Evolutionary conservation across 1,284 basidiomycete genomes (phyloP).

Genomic region (Sporisorium scitamineum): DNA sequence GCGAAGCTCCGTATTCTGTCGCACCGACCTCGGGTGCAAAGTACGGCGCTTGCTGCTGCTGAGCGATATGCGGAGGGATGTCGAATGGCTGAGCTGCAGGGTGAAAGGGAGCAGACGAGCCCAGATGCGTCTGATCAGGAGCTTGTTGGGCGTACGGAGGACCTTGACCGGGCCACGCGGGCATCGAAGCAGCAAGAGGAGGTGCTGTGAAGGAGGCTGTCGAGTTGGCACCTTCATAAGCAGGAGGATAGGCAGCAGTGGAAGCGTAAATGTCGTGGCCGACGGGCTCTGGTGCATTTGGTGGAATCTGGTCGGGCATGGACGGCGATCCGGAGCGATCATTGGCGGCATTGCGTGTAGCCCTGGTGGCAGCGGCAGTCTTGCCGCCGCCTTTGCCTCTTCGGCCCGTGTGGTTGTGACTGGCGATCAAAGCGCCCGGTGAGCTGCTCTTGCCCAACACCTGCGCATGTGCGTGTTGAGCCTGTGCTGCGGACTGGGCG

Average conservation of each 20-base stretch:
- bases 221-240: constrained; percentile 7
- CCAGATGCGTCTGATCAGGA: constrained; percentile 5
- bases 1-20: constrained; percentile 12
- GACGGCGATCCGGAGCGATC: constrained; percentile 22
- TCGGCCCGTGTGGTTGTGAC: constrained; percentile 45
- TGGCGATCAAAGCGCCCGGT: constrained; percentile 42
- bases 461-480: constrained; percentile 59
- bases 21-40: constrained; percentile 15
- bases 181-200: constrained; percentile 8
- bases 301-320: constrained; percentile 1
- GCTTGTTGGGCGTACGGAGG: constrained; percentile 22
- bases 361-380: constrained; percentile 28
- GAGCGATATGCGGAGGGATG: constrained; percentile 15
- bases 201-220: constrained; percentile 15
- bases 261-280: constrained; percentile 17
- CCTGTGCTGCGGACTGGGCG: constrained; percentile 69
- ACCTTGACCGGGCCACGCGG: constrained; percentile 19
- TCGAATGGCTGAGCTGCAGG: constrained; percentile 15
- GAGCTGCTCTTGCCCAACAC: constrained; percentile 57
- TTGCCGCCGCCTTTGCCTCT: constrained; percentile 39
- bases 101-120: constrained; percentile 6
- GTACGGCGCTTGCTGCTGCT: constrained; percentile 26
- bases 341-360: constrained; percentile 20
- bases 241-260: constrained; percentile 9
- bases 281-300: background rate